Evolutionary conservation across 2,329 filamentous ascomycete genomes (phyloP), one percentile per base, ranked within the genome.

Genomic region (Aphanocladium album): DNA sequence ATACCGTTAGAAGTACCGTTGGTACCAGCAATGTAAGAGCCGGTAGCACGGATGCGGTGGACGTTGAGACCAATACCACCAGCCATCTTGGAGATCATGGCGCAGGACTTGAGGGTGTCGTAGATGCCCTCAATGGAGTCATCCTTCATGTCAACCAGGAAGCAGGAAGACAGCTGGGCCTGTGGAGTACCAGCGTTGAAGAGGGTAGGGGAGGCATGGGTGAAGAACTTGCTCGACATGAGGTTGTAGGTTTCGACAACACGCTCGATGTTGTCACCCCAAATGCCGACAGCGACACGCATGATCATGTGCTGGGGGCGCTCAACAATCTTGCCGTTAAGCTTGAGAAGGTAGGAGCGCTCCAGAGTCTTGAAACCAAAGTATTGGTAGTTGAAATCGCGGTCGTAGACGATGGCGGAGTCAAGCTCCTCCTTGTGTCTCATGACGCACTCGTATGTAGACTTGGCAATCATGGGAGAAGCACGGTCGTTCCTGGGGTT

Each of bases 371-470:
- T 99, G 87, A 99, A 99, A 66, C 95, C 95, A 71, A 99, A 99
- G 81, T 96, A 99, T 81, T 99, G 95, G 82, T 99, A 99, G 85
- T 98, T 97, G 85, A 99, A 99, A 75, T 99, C 95, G 68, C 95
- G 90, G 80, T 99, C 95, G 71, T 98, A 99, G 70, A 99, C 93
- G 74, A 99, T 98, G 70, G 95, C 95, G 47, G 93, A 98, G 82
- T 99, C 96, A 61, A 99, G 85, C 79, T 99, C 95, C 60, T 96
- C 95, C 70, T 91, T 92, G 77, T 99, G 92, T 71, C 89, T 90
- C 90, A 96, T 95, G 66, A 99, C 89, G 64, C 87, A 91, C 69
- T 97, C 90, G 74, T 96, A 96, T 52, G 90, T 96, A 68, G 89
- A 82, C 71, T 93, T 80, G 47, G 93, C 92, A 72, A 99, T 98